These are phyloP conservation scores for Fusarium sp. DNA, from an alignment of 2,329 filamentous ascomycete species.

Conservation along the genomic window DNA sequence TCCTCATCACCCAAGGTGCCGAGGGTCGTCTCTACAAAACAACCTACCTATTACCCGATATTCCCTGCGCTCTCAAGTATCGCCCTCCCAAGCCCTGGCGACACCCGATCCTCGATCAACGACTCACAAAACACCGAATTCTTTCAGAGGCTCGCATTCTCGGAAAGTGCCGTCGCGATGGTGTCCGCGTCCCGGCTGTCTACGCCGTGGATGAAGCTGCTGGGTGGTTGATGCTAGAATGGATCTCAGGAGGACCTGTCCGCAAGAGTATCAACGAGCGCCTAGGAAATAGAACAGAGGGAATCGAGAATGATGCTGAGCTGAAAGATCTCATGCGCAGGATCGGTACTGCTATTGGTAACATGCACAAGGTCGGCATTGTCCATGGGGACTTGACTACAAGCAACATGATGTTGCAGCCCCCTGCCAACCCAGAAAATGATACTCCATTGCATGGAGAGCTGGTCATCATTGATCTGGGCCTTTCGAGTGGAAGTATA, in stretches of 20 bases:
- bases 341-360: conserved; percentile 79
- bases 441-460: conserved; percentile 70
- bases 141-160: conserved; percentile 90
- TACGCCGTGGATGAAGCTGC: conserved; percentile 73
- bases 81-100: conserved; percentile 92
- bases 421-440: conserved; percentile 41
- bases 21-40: conserved; percentile 95
- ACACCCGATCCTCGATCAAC: conserved; percentile 87
- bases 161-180: conserved; percentile 81
- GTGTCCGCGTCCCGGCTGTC: conserved; percentile 84
- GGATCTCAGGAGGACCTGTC: conserved; percentile 81
- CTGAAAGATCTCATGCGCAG: conserved; percentile 74
- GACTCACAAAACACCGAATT: conserved; percentile 87
- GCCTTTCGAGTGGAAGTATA: conserved; percentile 82
- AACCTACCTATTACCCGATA: conserved; percentile 76
- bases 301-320: conserved; percentile 59
- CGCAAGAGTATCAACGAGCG: conserved; percentile 77
- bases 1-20: conserved; percentile 90
- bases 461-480: conserved; percentile 94
- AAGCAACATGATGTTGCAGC: conserved; percentile 90
- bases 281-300: conserved; percentile 64
- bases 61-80: conserved; percentile 87
- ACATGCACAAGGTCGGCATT: conserved; percentile 84
- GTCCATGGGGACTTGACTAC: conserved; percentile 97
- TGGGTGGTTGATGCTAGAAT: conserved; percentile 87